Conservation (phyloP, 1,284 basidiomycete genomes). For the Rhodotorula sp. region DNA sequence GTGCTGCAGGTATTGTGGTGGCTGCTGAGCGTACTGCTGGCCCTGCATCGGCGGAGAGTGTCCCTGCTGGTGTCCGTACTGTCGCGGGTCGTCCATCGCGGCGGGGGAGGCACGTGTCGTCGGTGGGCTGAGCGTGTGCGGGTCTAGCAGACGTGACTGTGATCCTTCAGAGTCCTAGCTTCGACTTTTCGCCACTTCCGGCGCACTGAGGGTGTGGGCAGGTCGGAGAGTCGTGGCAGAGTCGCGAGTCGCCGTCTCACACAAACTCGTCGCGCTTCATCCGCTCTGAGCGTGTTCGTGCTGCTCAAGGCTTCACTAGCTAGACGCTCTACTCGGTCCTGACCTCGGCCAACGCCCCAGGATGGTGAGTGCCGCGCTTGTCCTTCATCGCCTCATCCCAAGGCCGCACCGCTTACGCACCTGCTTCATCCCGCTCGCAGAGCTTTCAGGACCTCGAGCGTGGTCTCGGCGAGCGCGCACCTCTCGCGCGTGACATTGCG, state of each 20-base stretch:
- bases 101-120: not conserved
- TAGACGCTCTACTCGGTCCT: not conserved
- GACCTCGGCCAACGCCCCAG: no score
- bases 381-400: no score
- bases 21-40: no score
- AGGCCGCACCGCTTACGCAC: not conserved
- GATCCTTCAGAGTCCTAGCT: no score
- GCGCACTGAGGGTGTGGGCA: no score
- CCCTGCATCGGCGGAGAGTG: not conserved
- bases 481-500: conserved; percentile 10
- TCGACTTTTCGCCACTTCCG: no score
- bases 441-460: conserved; percentile 40
- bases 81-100: not conserved
- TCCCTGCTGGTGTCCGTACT: not conserved
- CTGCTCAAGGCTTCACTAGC: not conserved
- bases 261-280: no score
- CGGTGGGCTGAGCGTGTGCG: not conserved
- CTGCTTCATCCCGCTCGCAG: not conserved
- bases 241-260: no score
- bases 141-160: no score
- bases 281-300: not conserved
- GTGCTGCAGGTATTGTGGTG: not conserved
- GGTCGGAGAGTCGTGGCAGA: no score
- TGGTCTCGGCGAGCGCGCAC: conserved; percentile 29
- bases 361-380: not conserved